phyloP scores from a whole-genome alignment of 2,329 filamentous ascomycete genomes.

The Arthrobotrys sphaeroides region DNA sequence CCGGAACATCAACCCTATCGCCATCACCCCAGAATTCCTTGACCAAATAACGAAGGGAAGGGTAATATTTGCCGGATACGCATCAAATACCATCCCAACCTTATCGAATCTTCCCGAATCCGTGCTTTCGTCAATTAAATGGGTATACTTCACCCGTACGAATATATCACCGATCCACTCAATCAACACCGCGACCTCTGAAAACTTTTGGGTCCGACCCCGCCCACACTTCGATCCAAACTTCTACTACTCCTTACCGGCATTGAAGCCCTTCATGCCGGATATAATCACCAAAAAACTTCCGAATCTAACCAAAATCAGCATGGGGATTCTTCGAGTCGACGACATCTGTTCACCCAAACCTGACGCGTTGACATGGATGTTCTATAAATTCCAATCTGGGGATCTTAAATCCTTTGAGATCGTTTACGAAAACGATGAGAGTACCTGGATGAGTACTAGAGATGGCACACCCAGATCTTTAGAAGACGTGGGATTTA shows the following conservation, averaged over 20 bases:
- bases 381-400: neutral
- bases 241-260: neutral
- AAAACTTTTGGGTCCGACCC: neutral
- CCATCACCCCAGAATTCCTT: slow-evolving; percentile 20
- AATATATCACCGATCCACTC: neutral
- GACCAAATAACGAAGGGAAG: neutral
- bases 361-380: neutral
- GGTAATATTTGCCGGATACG: slow-evolving; percentile 21
- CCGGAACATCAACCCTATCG: neutral
- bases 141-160: slow-evolving; percentile 12
- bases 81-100: slow-evolving; percentile 1
- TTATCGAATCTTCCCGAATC: neutral
- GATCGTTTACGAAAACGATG: slow-evolving; percentile 2
- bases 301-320: slow-evolving; percentile 3
- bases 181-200: neutral
- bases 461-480: neutral
- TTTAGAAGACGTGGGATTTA: neutral
- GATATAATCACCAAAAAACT: neutral
- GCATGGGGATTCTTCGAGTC: neutral
- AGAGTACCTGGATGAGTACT: neutral
- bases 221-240: neutral
- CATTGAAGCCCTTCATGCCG: neutral
- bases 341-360: neutral
- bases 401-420: neutral
- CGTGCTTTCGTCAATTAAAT: neutral